Percentiles rank a stretch among this genome's conserved stretches.
Evolutionary conservation across 176 grass and related monocot genomes (phyloP).

Genomic region (Miscanthus lutarioriparius): DNA sequence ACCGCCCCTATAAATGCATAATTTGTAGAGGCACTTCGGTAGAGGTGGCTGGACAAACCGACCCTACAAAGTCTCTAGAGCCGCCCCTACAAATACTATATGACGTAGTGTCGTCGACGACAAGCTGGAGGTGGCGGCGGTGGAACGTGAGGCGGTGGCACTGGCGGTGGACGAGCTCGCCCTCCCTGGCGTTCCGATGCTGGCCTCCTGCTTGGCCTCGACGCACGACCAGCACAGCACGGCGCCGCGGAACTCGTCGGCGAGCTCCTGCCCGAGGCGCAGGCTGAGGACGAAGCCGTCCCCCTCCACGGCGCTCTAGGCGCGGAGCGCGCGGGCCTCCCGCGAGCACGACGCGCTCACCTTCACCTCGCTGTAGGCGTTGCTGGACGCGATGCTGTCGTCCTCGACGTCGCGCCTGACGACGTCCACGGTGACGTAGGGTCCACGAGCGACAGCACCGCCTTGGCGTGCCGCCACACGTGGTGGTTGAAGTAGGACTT

Average conservation of each 20-base stretch:
- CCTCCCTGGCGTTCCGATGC: neutral
- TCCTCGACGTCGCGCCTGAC: neutral
- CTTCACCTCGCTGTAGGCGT: neutral
- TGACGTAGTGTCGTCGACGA: no score
- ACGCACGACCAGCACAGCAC: slow-evolving; percentile 3
- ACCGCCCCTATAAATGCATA: no score
- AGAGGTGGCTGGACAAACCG: no score
- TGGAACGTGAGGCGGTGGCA: slow-evolving; percentile 34
- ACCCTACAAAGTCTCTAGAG: no score
- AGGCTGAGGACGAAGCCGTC: slow-evolving; percentile 6
- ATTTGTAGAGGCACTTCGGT: no score
- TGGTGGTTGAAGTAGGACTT: neutral
- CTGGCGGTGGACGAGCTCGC: neutral
- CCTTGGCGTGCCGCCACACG: neutral
- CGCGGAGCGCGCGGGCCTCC: neutral
- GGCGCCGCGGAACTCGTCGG: slow-evolving; percentile 33
- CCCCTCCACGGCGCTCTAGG: neutral
- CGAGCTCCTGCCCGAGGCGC: slow-evolving; percentile 12
- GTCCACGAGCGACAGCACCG: neutral
- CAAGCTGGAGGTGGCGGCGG: slow-evolving; percentile 39
- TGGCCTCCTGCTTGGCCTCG: no score
- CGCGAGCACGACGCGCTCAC: neutral
- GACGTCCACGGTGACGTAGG: slow-evolving; percentile 1
- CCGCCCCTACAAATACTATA: no score
- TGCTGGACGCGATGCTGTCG: neutral